phyloP scores from a whole-genome alignment of 176 grass and related monocot genomes.

The Oryza officinalis region DNA sequence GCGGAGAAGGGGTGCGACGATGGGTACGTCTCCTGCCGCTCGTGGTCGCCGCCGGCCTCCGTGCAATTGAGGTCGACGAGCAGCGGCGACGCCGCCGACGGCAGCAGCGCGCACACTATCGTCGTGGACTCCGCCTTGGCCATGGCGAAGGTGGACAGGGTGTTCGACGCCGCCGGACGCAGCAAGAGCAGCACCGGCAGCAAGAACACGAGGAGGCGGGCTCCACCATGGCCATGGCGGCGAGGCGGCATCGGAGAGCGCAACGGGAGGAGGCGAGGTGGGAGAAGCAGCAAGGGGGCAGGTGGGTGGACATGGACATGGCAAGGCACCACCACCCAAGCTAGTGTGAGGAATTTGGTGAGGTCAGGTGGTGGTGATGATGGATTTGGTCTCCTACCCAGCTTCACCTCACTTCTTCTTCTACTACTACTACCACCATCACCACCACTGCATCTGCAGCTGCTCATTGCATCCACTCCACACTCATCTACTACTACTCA shows the following conservation, averaged over 20 bases:
- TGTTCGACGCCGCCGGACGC: neutral
- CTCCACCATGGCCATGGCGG: neutral
- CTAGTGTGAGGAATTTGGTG: neutral
- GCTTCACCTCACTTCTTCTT: neutral
- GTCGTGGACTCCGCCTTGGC: slow-evolving; percentile 49
- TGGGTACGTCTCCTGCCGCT: slow-evolving; percentile 45
- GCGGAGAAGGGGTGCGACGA: slow-evolving; percentile 60
- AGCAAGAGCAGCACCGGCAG: neutral
- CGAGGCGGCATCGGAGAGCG: slow-evolving; percentile 13
- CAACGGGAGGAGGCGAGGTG: slow-evolving; percentile 6
- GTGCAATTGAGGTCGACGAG: slow-evolving; percentile 75
- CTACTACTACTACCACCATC: too few species aligned
- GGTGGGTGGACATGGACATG: slow-evolving; percentile 48
- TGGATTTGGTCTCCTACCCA: slow-evolving; percentile 14
- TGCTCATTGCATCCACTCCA: neutral
- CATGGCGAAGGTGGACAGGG: slow-evolving; percentile 70
- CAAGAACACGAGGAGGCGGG: neutral
- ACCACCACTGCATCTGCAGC: neutral
- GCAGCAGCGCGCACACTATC: slow-evolving; percentile 78
- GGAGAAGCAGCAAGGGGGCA: neutral
- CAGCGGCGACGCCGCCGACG: neutral
- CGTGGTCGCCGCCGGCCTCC: slow-evolving; percentile 34
- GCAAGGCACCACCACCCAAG: slow-evolving; percentile 14
- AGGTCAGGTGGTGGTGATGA: neutral
- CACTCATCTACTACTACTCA: neutral